Evolutionary conservation across 2,329 filamentous ascomycete genomes (phyloP), one percentile per base, ranked within the genome.

Genomic region (Penicillium italicum): DNA sequence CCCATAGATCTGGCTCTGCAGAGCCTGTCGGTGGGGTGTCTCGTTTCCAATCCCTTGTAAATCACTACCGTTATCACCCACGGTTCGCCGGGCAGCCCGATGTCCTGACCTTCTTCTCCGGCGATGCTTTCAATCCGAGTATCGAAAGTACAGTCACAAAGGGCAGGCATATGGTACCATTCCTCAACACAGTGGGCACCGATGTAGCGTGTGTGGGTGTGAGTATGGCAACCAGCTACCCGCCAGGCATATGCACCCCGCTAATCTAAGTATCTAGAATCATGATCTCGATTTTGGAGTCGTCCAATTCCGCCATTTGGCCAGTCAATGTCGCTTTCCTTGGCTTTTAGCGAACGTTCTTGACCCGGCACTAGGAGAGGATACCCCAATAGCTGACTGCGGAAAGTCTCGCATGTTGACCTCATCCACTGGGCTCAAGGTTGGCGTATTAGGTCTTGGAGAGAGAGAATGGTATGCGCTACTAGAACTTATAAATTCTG

Each of bases 271-370:
- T n/a, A 12, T 40, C 26, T 59, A 91, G 82, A 96, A 96, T 70
- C 91, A 96, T 72, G 92, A 96, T 69, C 84, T 96, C 51, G 92
- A 96, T 76, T 96, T 96, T 73, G 92, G 91, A 12, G 88, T 95
- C 38, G 80, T 82, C 53, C 91, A 96, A 70, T 92, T 92, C 70
- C 80, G 84, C 53, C 80, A 91, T 66, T 78, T 96, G 46, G 80
- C 86, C 5, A 78, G 79, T 33, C 86, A 90, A 69, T 95, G 91
- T 76, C 82, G 81, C 22, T 96, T 96, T 64, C 91, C 91, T 4
- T 96, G 92, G 91, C 82, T 96, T 1, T 81, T 95, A 16, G 91
- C 91, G 62, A 96, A 96, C 71, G 87, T 96, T 9, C 79, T 94
- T 26, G 91, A 97, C 72, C 90, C 89, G 1, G 89, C 86, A 0